Base-by-base conservation (phyloP, 2,329 filamentous ascomycete species). In the Akanthomyces muscarius region DNA sequence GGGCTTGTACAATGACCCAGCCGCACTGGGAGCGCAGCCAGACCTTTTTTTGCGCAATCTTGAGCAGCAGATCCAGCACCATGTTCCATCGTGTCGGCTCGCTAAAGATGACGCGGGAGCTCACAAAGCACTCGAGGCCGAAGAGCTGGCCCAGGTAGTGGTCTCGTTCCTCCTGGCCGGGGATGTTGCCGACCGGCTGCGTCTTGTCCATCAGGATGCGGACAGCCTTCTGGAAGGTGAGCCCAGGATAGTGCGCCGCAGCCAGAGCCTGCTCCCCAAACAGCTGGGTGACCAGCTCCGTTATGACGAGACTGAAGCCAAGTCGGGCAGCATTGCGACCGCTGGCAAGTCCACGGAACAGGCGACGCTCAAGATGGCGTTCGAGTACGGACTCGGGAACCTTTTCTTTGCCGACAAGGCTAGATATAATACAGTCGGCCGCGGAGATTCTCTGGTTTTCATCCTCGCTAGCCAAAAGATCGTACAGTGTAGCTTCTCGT, bases 1-100 rank as follows among this genome's bases (percentile, higher is more conserved):
- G 74, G 16, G 89, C 87, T 71, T 92, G 86, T 51, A 90, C 88
- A 30, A 97, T 80, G 54, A 95, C 86, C 82, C 88, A 91, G 38
- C 90, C 92, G 70, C 92, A 97, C 73, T 96, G 91, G 70, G 94
- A 88, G 65, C 91, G 86, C 67, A 98, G 81, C 94, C 93, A 97
- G 38, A 90, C 86, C 75, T 96, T 96, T 76, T 90, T 90, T 69
- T 86, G 84, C 47, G 89, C 87, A 65, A 97, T 82, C 65, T 87
- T 84, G 69, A 92, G 83, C 38, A 97, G 78, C 60, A 90, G 78
- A 61, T 89, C 84, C 54, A 97, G 78, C n/a, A 96, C 80, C 61
- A 82, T 79, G 52, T 81, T 79, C 86, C 89, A 92, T 69, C 79
- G 82, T 5, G 83, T 78, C 21, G 80, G 75, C 41, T 85, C 79